These are phyloP conservation scores for Kuraishia floccosa DNA, from an alignment of 805 yeast genomes.

Conservation along the genomic window DNA sequence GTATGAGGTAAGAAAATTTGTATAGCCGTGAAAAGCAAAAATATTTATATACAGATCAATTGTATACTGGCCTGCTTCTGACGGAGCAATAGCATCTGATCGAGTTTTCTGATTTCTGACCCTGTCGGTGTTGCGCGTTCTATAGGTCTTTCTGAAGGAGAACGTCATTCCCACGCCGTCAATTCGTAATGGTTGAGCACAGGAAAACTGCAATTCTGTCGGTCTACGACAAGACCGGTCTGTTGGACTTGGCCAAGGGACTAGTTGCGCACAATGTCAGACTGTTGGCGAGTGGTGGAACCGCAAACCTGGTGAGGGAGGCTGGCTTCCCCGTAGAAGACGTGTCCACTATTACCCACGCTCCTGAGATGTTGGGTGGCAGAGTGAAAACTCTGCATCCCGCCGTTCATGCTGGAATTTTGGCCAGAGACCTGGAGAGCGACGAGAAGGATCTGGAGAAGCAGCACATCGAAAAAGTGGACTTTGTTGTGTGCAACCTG, in stretches of 20 bases:
- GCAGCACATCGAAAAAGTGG: constrained; percentile 92
- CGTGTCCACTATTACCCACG: constrained; percentile 89
- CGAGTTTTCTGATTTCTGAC: too few species aligned
- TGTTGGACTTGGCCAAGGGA: constrained; percentile 93
- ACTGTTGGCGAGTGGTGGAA: constrained; percentile 94
- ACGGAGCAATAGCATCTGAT: too few species aligned
- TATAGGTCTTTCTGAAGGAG: background rate
- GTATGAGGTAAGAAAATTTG: too few species aligned
- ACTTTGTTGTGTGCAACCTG: constrained; percentile 93
- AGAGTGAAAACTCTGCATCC: constrained; percentile 98
- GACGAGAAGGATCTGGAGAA: constrained; percentile 83
- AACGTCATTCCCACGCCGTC: too few species aligned
- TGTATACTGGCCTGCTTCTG: too few species aligned
- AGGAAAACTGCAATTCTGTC: constrained; percentile 88
- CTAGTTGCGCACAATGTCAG: constrained; percentile 80
- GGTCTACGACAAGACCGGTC: constrained; percentile 95
- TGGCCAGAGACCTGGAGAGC: constrained; percentile 85
- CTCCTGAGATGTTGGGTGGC: constrained; percentile 98
- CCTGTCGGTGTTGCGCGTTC: background rate
- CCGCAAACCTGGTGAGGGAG: constrained; percentile 87
- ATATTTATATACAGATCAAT: too few species aligned
- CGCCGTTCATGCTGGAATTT: constrained; percentile 96
- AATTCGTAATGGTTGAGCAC: constrained; percentile 21
- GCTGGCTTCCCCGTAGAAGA: constrained; percentile 98
- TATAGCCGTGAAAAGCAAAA: too few species aligned